These are phyloP conservation scores for Solanum chacoense DNA, from an alignment of 305 asterid species.

Conservation along the genomic window DNA sequence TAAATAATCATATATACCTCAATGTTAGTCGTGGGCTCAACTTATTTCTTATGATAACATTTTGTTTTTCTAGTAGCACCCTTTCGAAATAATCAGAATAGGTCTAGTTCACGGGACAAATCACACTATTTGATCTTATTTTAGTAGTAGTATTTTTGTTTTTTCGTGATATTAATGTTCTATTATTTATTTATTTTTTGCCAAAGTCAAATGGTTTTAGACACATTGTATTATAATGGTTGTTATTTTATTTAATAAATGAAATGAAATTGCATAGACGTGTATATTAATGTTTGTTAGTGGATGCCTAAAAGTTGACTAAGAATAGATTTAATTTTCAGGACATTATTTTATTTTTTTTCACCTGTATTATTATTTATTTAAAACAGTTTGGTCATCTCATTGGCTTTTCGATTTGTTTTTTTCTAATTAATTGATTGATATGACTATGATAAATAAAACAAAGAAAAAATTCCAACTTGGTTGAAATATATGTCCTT, in stretches of 20 bases:
- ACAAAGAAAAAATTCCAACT: neutral
- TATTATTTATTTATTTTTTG: neutral
- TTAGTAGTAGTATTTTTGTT: neutral
- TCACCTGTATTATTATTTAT: neutral
- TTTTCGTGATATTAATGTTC: neutral
- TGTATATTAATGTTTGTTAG: neutral
- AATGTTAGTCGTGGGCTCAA: neutral
- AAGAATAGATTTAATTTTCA: neutral
- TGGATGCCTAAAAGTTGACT: neutral
- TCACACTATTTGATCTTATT: neutral
- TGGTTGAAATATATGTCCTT: neutral
- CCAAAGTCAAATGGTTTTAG: neutral
- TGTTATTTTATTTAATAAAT: neutral
- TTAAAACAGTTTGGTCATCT: neutral
- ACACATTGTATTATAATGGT: neutral
- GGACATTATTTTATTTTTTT: neutral
- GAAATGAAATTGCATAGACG: neutral
- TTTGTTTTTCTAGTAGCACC: neutral
- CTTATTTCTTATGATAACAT: neutral
- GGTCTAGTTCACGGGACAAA: neutral
- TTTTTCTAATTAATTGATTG: neutral
- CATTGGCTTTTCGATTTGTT: neutral
- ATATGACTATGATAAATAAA: neutral
- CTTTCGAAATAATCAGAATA: neutral
- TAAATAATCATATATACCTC: neutral